These are phyloP conservation scores for Orobanche coerulescens DNA, from an alignment of 257 asterid genomes.

Conservation along the genomic window DNA sequence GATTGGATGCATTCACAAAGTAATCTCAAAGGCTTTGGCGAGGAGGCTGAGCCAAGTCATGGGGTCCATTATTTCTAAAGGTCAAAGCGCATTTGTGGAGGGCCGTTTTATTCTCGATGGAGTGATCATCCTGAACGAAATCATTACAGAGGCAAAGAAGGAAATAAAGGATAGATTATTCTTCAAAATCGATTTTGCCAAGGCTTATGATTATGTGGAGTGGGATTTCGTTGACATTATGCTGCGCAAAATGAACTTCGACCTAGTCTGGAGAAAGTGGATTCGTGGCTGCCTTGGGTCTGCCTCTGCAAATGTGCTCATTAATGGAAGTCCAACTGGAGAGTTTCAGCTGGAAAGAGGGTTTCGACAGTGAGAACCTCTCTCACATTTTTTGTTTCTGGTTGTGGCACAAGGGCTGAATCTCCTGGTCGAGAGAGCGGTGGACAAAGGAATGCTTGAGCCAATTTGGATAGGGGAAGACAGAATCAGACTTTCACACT, in stretches of 20 bases:
- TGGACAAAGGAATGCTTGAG: neutral
- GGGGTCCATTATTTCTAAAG: neutral
- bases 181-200: neutral
- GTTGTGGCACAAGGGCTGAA: neutral
- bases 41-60: neutral
- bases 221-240: neutral
- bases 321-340: neutral
- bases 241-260: neutral
- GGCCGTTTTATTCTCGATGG: neutral
- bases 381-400: neutral
- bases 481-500: no score
- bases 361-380: neutral
- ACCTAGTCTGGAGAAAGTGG: neutral
- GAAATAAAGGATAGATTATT: neutral
- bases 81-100: neutral
- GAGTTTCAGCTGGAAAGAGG: neutral
- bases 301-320: neutral
- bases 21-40: neutral
- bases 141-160: neutral
- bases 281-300: neutral
- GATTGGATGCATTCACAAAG: neutral
- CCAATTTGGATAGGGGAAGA: neutral
- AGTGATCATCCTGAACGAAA: neutral
- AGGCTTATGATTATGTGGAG: neutral
- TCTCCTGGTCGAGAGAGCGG: neutral